Base-by-base conservation (phyloP, 1,284 basidiomycete genomes). In the Golubevia sp. region DNA sequence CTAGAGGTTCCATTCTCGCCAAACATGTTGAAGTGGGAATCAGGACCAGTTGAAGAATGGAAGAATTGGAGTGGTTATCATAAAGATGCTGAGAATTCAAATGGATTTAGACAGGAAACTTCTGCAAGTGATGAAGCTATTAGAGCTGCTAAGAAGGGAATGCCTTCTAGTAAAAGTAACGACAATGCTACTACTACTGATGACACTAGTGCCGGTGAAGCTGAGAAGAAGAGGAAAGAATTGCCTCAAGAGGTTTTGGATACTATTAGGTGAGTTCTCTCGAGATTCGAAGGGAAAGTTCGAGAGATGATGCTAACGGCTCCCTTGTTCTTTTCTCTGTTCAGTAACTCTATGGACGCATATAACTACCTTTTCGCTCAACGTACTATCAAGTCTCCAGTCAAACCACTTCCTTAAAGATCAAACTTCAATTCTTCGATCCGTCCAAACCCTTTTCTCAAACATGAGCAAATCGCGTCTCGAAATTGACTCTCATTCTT, bases 21-120 rank as follows among this genome's bases (percentile, higher is more conserved):
- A 2, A 55, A 61, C 11, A 82, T 82, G 79, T 68, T 82, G 48
- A 64, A 53, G 53, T 82, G 79, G 79, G 71, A 82, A 53, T 61
- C 68, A n/a, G 70, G 72, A 0, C 67, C 69, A 2, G 75, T 79
- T 24, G 71, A 75, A 53, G 75, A 75, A 34, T 82, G 74, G 67
- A 67, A 66, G 0, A 79, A 78, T 34, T 82, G 79, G 79, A 74
- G 72, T 25, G 69, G 68, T 2, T 82, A 77, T 66, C 79, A 82
- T 55, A 68, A 68, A 5, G 77, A 63, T 5, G 79, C 79, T 20
- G 70, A 82, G 44, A 71, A 78, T 24, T 70, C 67, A 38, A 76
- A 76, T 2, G 79, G 79, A 3, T 82, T 82, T 65, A 70, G 70
- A 55, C 62, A 68, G 55, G 71, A 73, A 49, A 49, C 38, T 25